A percentile compares a stretch with the other conserved stretches of the same genome.
These are phyloP conservation scores for Gaillardinia entomophila DNA, from an alignment of 805 yeast genomes.

Conservation along the genomic window DNA sequence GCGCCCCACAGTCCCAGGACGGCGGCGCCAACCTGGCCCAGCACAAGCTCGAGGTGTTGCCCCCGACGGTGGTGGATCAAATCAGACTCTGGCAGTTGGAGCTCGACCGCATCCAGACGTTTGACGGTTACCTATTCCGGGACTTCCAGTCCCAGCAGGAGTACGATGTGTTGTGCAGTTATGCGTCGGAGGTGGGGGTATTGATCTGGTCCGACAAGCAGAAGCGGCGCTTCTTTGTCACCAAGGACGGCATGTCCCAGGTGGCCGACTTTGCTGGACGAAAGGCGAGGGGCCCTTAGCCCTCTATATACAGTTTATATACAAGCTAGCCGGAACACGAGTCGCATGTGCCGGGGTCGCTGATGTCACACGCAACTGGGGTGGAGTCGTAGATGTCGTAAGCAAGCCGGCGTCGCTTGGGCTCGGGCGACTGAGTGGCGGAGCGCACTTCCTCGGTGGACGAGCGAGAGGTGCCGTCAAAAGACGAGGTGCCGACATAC, in stretches of 20 bases:
- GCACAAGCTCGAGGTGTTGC: constrained; percentile 59
- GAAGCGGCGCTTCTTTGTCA: constrained; percentile 74
- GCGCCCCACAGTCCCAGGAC: constrained; percentile 30
- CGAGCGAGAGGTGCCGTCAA: background rate
- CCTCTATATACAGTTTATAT: background rate
- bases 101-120: constrained; percentile 82
- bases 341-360: constrained; percentile 15
- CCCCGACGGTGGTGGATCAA: constrained; percentile 97
- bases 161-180: constrained; percentile 62
- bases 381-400: constrained; percentile 30
- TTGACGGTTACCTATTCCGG: constrained; percentile 80
- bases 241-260: constrained; percentile 79
- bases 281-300: constrained; percentile 14
- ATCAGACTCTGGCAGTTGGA: constrained; percentile 95
- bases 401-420: background rate
- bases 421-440: background rate
- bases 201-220: constrained; percentile 77
- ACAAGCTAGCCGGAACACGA: constrained; percentile 18
- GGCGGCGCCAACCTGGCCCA: constrained; percentile 30
- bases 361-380: constrained; percentile 26
- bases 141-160: constrained; percentile 79
- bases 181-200: constrained; percentile 90
- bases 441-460: background rate
- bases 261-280: constrained; percentile 89
- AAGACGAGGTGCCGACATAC: background rate